Base-by-base conservation (phyloP, 345 rosid species). In the Bruguiera sexangula region DNA sequence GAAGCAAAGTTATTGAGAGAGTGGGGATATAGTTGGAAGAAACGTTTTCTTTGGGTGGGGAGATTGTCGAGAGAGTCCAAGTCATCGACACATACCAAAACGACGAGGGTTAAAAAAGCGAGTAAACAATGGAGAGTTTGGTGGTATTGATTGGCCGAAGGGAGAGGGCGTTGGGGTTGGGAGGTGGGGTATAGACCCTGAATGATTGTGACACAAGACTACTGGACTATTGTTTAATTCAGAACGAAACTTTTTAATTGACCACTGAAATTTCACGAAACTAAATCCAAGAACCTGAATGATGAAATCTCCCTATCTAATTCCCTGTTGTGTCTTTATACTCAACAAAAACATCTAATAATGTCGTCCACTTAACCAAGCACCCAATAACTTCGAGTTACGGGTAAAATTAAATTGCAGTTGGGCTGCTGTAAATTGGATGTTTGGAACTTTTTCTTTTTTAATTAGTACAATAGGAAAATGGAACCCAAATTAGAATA, bases 91-190 rank as follows among this genome's bases (percentile, higher is more conserved):
- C 31, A 51, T 32, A 50, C 60, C 62, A 3, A 55, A 43, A 68
- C 72, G 76, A 65, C 70, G 50, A 43, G 50, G 16, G 16, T 11
- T 2, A 54, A 69, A 55, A 39, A 60, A 48, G 71, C 15, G 69
- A 27, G 70, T 53, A 27, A 43, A 54, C 46, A 65, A 60, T 71
- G 27, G 67, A 60, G 59, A 58, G 63, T 43, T 22, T 73, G 70
- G 82, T 78, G 76, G 64, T 68, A 60, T 76, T 80, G 79, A 63
- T 72, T 65, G 81, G 73, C 75, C 62, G 54, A 60, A 53, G 75
- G 65, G 59, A 30, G 65, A 9, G 36, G 6, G 5, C 5, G 58
- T 15, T 15, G 75, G 76, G 76, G 29, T 43, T 69, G 26, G 26
- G 18, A 0, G 10, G 48, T 24, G 13, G 16, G 13, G 24, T 50